These are phyloP conservation scores for Lagerstroemia speciosa DNA, from an alignment of 345 rosid genomes.

Conservation along the genomic window DNA sequence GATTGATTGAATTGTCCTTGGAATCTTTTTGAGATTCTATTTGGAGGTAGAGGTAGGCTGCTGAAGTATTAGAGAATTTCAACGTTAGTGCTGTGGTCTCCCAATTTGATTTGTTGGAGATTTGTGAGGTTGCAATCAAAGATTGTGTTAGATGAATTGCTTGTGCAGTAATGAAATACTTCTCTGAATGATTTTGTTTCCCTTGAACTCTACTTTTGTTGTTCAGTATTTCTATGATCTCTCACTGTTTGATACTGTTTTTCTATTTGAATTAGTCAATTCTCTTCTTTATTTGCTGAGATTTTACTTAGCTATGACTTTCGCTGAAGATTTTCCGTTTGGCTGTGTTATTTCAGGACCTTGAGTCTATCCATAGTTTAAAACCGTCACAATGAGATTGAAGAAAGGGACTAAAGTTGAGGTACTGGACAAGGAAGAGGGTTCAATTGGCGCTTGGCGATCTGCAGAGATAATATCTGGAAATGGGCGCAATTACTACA, in stretches of 20 bases:
- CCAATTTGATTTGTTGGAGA: not conserved
- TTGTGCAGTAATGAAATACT: not conserved
- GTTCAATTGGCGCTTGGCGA: constrained; percentile 43
- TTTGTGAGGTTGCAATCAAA: not conserved
- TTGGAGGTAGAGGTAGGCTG: not conserved
- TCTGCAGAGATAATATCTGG: constrained; percentile 49
- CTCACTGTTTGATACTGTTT: not conserved
- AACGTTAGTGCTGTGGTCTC: not conserved
- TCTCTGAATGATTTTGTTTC: not conserved
- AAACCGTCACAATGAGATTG: constrained; percentile 39
- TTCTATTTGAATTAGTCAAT: not conserved
- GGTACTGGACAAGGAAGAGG: constrained; percentile 37
- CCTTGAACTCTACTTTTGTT: not conserved
- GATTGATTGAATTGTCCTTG: not conserved
- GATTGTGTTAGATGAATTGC: not conserved
- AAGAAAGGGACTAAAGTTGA: constrained; percentile 55
- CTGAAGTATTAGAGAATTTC: not conserved
- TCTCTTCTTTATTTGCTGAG: not conserved
- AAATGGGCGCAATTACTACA: constrained; percentile 43
- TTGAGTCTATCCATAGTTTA: not conserved
- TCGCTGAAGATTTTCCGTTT: not conserved
- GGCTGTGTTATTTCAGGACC: not conserved
- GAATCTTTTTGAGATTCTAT: not conserved
- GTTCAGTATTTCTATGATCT: not conserved
- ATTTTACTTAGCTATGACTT: not conserved